These are phyloP conservation scores for Aquilaria yunnanensis DNA, from an alignment of 345 rosid species.

Conservation along the genomic window DNA sequence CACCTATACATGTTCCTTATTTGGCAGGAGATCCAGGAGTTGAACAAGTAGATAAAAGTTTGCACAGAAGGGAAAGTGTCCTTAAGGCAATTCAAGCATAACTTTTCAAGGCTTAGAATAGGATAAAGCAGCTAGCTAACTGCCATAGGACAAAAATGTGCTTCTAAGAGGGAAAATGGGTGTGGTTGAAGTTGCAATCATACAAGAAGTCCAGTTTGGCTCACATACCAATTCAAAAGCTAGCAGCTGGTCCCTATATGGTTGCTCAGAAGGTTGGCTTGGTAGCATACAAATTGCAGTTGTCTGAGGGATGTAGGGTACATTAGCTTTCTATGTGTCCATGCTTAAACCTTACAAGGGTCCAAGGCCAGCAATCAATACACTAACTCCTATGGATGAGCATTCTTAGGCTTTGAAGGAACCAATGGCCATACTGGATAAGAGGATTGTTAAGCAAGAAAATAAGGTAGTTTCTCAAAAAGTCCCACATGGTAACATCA, in stretches of 20 bases:
- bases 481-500: not conserved
- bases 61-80: not conserved
- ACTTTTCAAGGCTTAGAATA: not conserved
- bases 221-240: not conserved
- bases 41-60: not conserved
- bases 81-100: not conserved
- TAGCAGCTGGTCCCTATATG: not conserved
- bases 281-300: not conserved
- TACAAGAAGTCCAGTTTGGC: not conserved
- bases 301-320: not conserved
- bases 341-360: not conserved
- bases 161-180: not conserved
- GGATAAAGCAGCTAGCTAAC: not conserved
- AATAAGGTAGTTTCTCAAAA: not conserved
- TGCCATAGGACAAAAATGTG: not conserved
- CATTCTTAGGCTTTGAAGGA: not conserved
- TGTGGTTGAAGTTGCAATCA: not conserved
- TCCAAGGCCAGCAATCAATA: not conserved
- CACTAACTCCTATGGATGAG: not conserved
- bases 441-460: not conserved
- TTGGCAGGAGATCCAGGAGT: not conserved
- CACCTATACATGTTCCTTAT: not conserved
- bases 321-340: not conserved
- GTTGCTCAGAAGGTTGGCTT: not conserved
- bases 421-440: not conserved